A percentile compares a stretch with the other conserved stretches of the same genome.
phyloP scores from a whole-genome alignment of 371 early-diverging fungal genomes.

The Phascolomyces articulosus region DNA sequence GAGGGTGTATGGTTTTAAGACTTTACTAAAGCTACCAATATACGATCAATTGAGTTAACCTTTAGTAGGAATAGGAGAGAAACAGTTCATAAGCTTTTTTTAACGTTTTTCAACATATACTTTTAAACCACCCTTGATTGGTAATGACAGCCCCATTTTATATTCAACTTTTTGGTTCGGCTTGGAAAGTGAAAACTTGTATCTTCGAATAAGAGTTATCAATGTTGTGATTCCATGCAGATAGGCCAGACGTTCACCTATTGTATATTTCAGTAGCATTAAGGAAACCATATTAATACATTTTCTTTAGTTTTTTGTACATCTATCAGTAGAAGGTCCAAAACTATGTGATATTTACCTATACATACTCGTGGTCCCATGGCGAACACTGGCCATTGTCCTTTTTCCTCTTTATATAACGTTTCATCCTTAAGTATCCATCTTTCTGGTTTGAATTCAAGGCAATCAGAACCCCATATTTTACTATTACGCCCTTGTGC shows the following conservation, averaged over 20 bases:
- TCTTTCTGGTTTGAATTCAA: conserved; percentile 63
- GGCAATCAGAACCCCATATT: conserved; percentile 65
- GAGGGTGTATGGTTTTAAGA: too few relatives aligned
- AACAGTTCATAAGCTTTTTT: too few relatives aligned
- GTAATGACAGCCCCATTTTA: conserved; percentile 40
- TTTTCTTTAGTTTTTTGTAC: background rate
- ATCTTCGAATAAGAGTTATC: conserved; percentile 36
- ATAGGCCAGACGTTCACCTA: conserved; percentile 46
- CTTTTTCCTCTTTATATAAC: conserved; percentile 35
- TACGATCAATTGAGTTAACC: too few relatives aligned
- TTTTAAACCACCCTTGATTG: conserved; percentile 49
- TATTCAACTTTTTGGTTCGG: conserved; percentile 38
- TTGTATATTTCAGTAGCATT: too few relatives aligned
- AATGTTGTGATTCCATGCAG: conserved; percentile 46
- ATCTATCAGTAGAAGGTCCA: too few relatives aligned
- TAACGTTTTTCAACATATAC: conserved; percentile 31
- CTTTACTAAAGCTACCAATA: too few relatives aligned
- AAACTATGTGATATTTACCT: background rate
- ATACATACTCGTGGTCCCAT: conserved; percentile 68
- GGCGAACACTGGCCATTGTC: conserved; percentile 58
- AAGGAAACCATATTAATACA: too few relatives aligned
- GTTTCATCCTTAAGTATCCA: conserved; percentile 52
- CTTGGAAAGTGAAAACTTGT: conserved; percentile 35
- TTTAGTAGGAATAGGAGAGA: too few relatives aligned
- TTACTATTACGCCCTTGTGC: conserved; percentile 51